These are phyloP conservation scores for Cryptococcus maquisensis DNA, from an alignment of 1,284 basidiomycete species.

Conservation along the genomic window DNA sequence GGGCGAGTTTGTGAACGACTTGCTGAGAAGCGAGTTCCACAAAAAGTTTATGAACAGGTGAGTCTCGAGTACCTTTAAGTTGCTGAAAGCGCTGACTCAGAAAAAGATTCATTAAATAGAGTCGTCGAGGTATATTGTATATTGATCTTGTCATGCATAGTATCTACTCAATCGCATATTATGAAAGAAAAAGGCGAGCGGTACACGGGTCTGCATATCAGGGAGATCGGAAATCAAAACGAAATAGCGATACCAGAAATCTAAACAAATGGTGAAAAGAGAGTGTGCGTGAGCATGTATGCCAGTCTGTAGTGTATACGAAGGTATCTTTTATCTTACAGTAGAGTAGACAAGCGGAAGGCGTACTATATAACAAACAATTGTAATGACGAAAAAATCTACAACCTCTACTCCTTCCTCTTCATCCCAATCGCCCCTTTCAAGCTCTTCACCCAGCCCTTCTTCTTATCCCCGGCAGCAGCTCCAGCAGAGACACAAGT, in stretches of 20 bases:
- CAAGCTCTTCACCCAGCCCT: constrained; percentile 19
- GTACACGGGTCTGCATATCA: no score
- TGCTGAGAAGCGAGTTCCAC: constrained; percentile 87
- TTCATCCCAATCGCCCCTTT: constrained; percentile 20
- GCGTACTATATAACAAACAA: no score
- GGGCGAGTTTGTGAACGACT: constrained; percentile 86
- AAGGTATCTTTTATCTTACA: no score
- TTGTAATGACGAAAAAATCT: no score
- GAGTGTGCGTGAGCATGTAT: no score
- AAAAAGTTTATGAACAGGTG: constrained; percentile 49
- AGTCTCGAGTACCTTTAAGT: constrained; percentile 12
- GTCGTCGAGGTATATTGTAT: not conserved
- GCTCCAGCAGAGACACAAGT: constrained; percentile 1
- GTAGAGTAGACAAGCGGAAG: no score
- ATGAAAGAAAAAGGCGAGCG: no score
- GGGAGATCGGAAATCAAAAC: no score
- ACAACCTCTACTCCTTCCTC: not conserved
- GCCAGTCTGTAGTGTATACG: no score
- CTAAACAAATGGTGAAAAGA: no score
- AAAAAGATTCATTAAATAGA: not conserved
- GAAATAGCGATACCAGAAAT: no score
- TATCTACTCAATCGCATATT: constrained; percentile 13
- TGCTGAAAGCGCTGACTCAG: not conserved
- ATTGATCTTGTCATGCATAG: constrained; percentile 7
- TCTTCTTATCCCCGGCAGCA: constrained; percentile 6